phyloP scores from a whole-genome alignment of 2,329 filamentous ascomycete genomes.

The Lasiodiplodia theobromae region DNA sequence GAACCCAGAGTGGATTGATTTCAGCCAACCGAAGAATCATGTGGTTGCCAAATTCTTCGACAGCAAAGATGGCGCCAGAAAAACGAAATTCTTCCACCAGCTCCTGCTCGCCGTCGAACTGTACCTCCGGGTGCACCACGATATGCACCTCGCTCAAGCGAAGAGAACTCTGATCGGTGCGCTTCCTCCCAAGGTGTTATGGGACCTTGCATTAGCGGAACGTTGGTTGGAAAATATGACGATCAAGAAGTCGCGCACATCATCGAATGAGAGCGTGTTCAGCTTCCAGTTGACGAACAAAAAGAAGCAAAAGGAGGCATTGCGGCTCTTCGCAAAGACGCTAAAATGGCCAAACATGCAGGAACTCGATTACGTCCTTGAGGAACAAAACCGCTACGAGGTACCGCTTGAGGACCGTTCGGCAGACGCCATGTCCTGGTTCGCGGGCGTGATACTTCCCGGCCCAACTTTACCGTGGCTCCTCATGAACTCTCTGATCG shows the following conservation, averaged over 20 bases:
- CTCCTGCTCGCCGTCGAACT: slow-evolving; percentile 77
- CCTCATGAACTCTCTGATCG: slow-evolving; percentile 79
- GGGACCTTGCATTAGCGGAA: slow-evolving; percentile 75
- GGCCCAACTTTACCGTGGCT: slow-evolving; percentile 75
- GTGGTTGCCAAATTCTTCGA: slow-evolving; percentile 76
- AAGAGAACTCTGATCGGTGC: slow-evolving; percentile 70
- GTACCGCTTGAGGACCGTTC: slow-evolving; percentile 65
- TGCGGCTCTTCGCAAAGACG: slow-evolving; percentile 72
- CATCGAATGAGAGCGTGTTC: slow-evolving; percentile 55
- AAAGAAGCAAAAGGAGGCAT: slow-evolving; percentile 71
- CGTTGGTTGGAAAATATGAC: slow-evolving; percentile 75
- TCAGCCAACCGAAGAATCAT: slow-evolving; percentile 73
- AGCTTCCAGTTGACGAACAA: slow-evolving; percentile 70
- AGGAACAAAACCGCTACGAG: slow-evolving; percentile 60
- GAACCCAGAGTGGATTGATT: slow-evolving; percentile 76
- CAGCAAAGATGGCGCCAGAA: slow-evolving; percentile 63
- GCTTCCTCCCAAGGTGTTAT: slow-evolving; percentile 74
- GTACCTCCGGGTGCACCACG: slow-evolving; percentile 71
- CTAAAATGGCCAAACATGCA: slow-evolving; percentile 80
- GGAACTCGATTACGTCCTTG: slow-evolving; percentile 68
- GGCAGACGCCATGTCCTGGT: slow-evolving; percentile 79
- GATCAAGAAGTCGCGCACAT: slow-evolving; percentile 65
- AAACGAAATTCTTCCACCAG: slow-evolving; percentile 76
- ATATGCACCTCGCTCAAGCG: slow-evolving; percentile 66
- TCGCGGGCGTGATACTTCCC: slow-evolving; percentile 75